Conservation (phyloP, 257 asterid species). For the Asclepias syriaca region DNA sequence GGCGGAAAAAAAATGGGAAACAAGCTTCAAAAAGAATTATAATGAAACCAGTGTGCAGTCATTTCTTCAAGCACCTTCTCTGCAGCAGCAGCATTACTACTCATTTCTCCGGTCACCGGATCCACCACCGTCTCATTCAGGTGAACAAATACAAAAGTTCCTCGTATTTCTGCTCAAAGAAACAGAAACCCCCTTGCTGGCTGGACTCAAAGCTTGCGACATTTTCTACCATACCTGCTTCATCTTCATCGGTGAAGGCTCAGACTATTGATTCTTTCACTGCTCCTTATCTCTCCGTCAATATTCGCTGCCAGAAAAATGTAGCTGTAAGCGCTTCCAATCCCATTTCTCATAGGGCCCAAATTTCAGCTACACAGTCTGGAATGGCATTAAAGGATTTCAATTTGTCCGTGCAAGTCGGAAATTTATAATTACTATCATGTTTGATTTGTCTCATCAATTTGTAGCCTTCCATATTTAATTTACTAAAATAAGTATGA, state of each 20-base stretch:
- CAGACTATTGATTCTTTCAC: slow-evolving; percentile 32
- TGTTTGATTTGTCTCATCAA: neutral
- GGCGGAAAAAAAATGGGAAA: too few species aligned
- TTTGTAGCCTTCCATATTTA: slow-evolving; percentile 2
- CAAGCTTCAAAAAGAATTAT: slow-evolving; percentile 1
- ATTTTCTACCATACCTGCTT: slow-evolving; percentile 27
- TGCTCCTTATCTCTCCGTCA: slow-evolving; percentile 72
- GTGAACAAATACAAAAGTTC: slow-evolving; percentile 4
- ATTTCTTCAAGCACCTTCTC: slow-evolving; percentile 66
- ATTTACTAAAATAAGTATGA: neutral
- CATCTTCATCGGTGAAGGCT: slow-evolving; percentile 19
- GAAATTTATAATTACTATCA: neutral
- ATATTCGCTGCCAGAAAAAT: slow-evolving; percentile 54
- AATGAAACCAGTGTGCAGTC: slow-evolving; percentile 34
- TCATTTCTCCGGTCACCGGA: slow-evolving; percentile 25
- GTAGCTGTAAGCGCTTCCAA: slow-evolving; percentile 41
- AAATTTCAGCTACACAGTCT: too few species aligned
- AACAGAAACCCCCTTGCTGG: slow-evolving; percentile 15
- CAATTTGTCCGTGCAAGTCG: neutral
- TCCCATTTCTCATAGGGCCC: neutral
- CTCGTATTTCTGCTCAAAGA: slow-evolving; percentile 12
- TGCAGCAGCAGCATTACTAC: slow-evolving; percentile 23
- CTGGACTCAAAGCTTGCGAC: slow-evolving; percentile 17
- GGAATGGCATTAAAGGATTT: neutral
- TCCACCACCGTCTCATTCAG: slow-evolving; percentile 16